Evolutionary conservation across 345 rosid species (phyloP), one percentile per base, ranked within the genome.

Genomic region (Orychophragmus violaceus): DNA sequence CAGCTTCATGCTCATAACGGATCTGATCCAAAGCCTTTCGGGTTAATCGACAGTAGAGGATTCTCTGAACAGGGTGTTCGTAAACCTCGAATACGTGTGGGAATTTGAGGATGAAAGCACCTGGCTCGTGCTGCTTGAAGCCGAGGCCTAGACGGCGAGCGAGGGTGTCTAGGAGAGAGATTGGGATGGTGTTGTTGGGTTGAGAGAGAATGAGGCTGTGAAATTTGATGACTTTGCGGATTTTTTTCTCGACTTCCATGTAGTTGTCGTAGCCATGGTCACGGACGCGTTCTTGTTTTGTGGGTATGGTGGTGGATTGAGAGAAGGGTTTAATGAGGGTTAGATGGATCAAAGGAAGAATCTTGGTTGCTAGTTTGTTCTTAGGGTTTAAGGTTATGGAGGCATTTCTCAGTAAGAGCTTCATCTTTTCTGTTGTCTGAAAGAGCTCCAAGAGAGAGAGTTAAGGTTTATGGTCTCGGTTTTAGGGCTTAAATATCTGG

Each of bases 231-330:
- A 90, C 89, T 66, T 83, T 87, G 5, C 97, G 89, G 36, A 76
- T 82, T 62, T 90, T 90, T 62, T 91, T 91, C 84, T 84, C 93
- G 64, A 91, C 66, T 76, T 91, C 99, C 97, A 95, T 91, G 91
- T 87, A 95, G 74, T 89, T 80, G 83, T 95, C 99, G 80, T 49
- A 95, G 76, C 87, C 96, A 33, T 89, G 96, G 74, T 95, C 97
- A 61, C 96, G 93, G 11, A 91, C 84, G 49, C 97, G 73, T 2
- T 68, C 77, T 54, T 85, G 93, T 19, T 89, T 95, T 55, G 71
- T 81, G 68, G 97, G 96, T 25, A 95, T 85, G 53, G 93, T 74
- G 68, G 96, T 91, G 53, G 93, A 91, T 17, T 89, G 86, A 6
- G 96, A 95, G 57, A 79, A 75, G 66, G 48, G 46, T 72, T 55